Percentiles rank a stretch among this genome's conserved stretches.
phyloP scores from a whole-genome alignment of 805 yeast genomes.

The Wickerhamomyces alni region DNA sequence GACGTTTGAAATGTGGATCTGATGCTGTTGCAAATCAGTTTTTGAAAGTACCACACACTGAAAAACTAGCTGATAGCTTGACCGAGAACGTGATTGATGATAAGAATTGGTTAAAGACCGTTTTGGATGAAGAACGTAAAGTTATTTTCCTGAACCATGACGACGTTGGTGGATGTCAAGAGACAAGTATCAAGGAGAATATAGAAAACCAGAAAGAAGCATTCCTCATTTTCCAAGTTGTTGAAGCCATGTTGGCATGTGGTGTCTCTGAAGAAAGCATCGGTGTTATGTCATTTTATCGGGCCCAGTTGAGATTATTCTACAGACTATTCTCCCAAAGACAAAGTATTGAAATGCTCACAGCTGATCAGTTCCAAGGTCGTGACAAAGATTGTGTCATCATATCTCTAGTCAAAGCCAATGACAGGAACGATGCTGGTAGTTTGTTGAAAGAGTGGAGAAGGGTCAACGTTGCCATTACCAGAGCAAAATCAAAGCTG shows the following conservation, averaged over 20 bases:
- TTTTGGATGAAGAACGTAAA: constrained; percentile 46
- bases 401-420: constrained; percentile 84
- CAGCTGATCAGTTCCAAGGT: constrained; percentile 96
- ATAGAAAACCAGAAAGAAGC: constrained; percentile 74
- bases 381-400: constrained; percentile 90
- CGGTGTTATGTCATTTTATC: constrained; percentile 86
- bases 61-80: constrained; percentile 5
- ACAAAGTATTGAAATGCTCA: constrained; percentile 63
- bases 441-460: constrained; percentile 83
- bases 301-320: constrained; percentile 67
- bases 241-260: constrained; percentile 46
- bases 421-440: constrained; percentile 60
- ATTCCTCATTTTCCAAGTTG: constrained; percentile 52
- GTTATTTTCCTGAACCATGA: constrained; percentile 86
- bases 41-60: constrained; percentile 41
- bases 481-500: constrained; percentile 81
- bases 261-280: constrained; percentile 58
- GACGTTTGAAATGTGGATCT: constrained; percentile 71
- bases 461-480: constrained; percentile 89
- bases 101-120: constrained; percentile 48
- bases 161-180: constrained; percentile 45
- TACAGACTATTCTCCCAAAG: constrained; percentile 24
- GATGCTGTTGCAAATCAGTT: constrained; percentile 52
- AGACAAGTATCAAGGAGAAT: constrained; percentile 54
- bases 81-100: constrained; percentile 1